Conservation (phyloP, 148 eudicot genomes). For the Vaccinium vitisidaea region DNA sequence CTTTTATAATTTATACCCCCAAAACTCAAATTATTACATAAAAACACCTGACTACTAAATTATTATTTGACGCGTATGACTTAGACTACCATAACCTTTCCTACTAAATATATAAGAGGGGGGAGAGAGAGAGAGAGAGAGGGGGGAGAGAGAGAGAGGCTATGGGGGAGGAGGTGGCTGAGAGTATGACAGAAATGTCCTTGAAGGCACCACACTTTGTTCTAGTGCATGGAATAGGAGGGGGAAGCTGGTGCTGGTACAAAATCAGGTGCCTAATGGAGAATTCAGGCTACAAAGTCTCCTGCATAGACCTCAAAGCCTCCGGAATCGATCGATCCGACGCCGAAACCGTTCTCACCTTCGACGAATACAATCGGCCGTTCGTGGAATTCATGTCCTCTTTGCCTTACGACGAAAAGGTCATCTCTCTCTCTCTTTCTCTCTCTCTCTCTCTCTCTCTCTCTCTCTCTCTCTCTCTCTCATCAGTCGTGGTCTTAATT, state of each 20-base stretch:
- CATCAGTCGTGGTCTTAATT: background rate
- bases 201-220: slow-evolving; percentile 51
- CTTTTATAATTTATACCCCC: too few relatives aligned
- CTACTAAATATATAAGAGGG: background rate
- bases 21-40: too few relatives aligned
- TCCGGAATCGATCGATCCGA: slow-evolving; percentile 55
- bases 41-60: too few relatives aligned
- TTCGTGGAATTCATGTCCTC: slow-evolving; percentile 54
- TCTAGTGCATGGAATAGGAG: slow-evolving; percentile 66
- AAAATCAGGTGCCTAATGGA: slow-evolving; percentile 61
- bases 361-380: slow-evolving; percentile 69
- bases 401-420: slow-evolving; percentile 57
- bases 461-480: background rate
- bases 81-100: background rate
- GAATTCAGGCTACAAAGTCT: slow-evolving; percentile 53
- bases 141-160: background rate
- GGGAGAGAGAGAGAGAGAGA: background rate
- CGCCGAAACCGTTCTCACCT: slow-evolving; percentile 37
- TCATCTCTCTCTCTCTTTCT: slow-evolving; percentile 16
- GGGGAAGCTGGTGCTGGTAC: slow-evolving; percentile 94
- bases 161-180: slow-evolving; percentile 29
- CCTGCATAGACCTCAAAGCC: slow-evolving; percentile 70
- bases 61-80: too few relatives aligned
- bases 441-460: too few relatives aligned
- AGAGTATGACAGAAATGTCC: slow-evolving; percentile 23